Evolutionary conservation across 2,329 filamentous ascomycete species (phyloP), one percentile per base, ranked within the genome.

Genomic region (Helotiales sp.): DNA sequence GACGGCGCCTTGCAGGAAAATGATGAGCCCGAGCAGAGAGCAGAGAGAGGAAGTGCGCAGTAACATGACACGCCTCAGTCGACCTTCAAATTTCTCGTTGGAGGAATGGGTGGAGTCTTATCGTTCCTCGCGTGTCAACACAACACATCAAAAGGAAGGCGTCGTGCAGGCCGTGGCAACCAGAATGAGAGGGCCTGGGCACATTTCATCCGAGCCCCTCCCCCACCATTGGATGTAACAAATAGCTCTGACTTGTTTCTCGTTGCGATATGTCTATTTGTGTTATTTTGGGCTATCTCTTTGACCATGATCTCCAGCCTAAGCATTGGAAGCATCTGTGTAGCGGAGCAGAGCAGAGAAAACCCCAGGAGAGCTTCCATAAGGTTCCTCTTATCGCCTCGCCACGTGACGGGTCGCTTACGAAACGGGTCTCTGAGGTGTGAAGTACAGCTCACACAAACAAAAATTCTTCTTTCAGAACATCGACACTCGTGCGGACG

Each of bases 11-110:
- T 48, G 48, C 25, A 55, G 27, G 24, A 24, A 52, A 34, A n/a
- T 27, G 22, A 25, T 22, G 19, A 38, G 49, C 49, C 47, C 44
- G 49, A 53, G 47, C 50, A 54, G 47, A 38, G 36, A 42, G 51
- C 33, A 53, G 49, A 34, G 47, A 9, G 17, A 42, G 34, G 46
- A 50, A 27, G 19, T 51, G 53, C 38, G 52, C 33, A 52, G n/a
- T 33, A 52, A 19, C 54, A 57, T 59, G 47, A 48, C 59, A 54
- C 46, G 38, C 19, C 31, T 29, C 33, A 38, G 17, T 13, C 34
- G 42, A n/a, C 29, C 13, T 30, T 47, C 22, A 31, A n/a, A 30
- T 44, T 25, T 31, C 51, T 31, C 13, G 40, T 44, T 17, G 24
- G 33, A 22, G 17, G 13, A 22, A 33, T 51, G 48, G 27, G n/a